phyloP scores from a whole-genome alignment of 1,139 yeast genomes.

The Nakaseomyces sp. region DNA sequence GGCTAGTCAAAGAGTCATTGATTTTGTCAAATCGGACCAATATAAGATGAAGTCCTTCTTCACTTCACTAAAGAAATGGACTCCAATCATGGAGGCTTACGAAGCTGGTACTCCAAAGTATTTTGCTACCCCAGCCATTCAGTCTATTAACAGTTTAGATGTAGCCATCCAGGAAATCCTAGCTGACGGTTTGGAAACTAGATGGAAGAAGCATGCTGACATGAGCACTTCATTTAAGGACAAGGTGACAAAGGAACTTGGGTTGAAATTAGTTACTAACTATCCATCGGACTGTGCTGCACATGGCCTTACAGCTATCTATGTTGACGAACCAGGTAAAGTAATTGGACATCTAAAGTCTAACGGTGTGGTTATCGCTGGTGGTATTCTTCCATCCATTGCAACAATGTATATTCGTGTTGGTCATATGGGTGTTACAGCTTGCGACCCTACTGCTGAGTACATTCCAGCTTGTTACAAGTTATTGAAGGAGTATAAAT shows the following conservation, averaged over 20 bases:
- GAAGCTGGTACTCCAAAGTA: conserved; percentile 77
- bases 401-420: conserved; percentile 80
- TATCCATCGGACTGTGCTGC: conserved; percentile 54
- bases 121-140: conserved; percentile 92
- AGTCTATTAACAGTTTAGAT: conserved; percentile 71
- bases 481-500: conserved; percentile 28
- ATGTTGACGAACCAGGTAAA: conserved; percentile 71
- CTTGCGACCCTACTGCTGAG: conserved; percentile 35
- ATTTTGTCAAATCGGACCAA: conserved; percentile 35
- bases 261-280: conserved; percentile 60
- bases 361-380: conserved; percentile 76
- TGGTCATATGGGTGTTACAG: conserved; percentile 88
- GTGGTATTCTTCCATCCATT: conserved; percentile 80
- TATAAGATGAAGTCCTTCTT: conserved; percentile 45
- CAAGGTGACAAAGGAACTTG: conserved; percentile 42
- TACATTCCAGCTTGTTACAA: conserved; percentile 35
- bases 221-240: conserved; percentile 61
- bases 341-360: conserved; percentile 48
- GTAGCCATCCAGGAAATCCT: conserved; percentile 71
- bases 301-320: conserved; percentile 80
- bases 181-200: conserved; percentile 45
- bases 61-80: conserved; percentile 77
- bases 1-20: conserved; percentile 68
- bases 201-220: conserved; percentile 55
- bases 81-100: conserved; percentile 80